Evolutionary conservation across 495 filamentous ascomycete genomes (phyloP).

Genomic region (Aspergillus panamensis): DNA sequence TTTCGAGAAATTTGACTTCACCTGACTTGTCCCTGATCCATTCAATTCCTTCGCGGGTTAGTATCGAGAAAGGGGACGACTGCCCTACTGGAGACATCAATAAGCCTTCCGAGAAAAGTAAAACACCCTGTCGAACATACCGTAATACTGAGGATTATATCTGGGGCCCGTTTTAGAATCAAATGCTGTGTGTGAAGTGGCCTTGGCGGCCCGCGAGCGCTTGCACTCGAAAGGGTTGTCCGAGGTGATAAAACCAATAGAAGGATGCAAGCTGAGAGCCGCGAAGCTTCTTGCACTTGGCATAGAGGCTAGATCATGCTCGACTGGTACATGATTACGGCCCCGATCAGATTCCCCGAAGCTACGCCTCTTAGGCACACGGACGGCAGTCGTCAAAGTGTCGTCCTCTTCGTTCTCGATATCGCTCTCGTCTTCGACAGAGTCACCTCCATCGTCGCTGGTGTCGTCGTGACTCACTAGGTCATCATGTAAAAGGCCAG

Average conservation of each 20-base stretch:
- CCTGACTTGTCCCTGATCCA: slow-evolving; percentile 98
- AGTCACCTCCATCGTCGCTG: slow-evolving; percentile 16
- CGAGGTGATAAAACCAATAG: neutral
- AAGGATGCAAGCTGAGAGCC: neutral
- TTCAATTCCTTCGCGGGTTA: slow-evolving; percentile 90
- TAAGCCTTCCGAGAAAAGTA: neutral
- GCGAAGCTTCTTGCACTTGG: neutral
- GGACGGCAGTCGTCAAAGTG: neutral
- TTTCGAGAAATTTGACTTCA: slow-evolving; percentile 78
- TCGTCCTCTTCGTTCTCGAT: slow-evolving; percentile 42
- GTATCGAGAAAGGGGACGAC: slow-evolving; percentile 89
- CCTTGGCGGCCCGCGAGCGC: slow-evolving; percentile 35
- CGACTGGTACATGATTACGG: neutral
- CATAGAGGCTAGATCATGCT: neutral
- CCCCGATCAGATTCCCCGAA: slow-evolving; percentile 6
- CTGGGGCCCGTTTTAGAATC: slow-evolving; percentile 63
- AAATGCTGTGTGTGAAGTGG: slow-evolving; percentile 46
- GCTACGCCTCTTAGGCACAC: slow-evolving; percentile 1
- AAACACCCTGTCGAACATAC: slow-evolving; percentile 43
- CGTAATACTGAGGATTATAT: slow-evolving; percentile 89
- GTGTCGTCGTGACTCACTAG: slow-evolving; percentile 70
- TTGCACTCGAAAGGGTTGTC: slow-evolving; percentile 10
- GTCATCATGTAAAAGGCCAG: slow-evolving; percentile 75
- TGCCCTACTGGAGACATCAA: slow-evolving; percentile 56
- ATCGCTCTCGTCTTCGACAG: slow-evolving; percentile 55